Percentiles rank a stretch among this genome's conserved stretches.
phyloP scores from a whole-genome alignment of 2,329 filamentous ascomycete species.

The Fusarium succisae region DNA sequence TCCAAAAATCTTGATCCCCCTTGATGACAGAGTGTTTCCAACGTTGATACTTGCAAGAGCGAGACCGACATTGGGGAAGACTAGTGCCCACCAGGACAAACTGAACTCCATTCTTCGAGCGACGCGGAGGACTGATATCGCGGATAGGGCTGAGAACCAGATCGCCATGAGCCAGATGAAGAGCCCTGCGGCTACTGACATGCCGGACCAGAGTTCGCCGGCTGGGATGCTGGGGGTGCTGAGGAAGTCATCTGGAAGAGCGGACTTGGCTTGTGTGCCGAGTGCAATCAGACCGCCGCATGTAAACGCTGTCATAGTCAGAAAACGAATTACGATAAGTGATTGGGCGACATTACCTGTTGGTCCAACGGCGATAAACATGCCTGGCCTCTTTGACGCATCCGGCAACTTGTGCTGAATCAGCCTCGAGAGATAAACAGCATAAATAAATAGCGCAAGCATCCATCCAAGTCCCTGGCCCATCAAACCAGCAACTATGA shows the following conservation, averaged over 20 bases:
- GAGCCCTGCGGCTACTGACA: constrained; percentile 4
- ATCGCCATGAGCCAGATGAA: constrained; percentile 23
- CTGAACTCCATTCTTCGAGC: constrained; percentile 2
- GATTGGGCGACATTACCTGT: background rate
- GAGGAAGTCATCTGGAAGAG: constrained; percentile 1
- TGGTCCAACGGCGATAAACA: constrained; percentile 21
- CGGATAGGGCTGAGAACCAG: constrained; percentile 8
- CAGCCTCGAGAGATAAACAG: constrained; percentile 14
- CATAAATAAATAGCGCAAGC: constrained; percentile 21
- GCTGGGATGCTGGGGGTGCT: background rate
- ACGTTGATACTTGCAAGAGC: constrained; percentile 15
- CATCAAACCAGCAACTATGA: constrained; percentile 17
- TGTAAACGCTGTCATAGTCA: background rate
- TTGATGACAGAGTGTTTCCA: background rate
- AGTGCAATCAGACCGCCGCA: constrained; percentile 7
- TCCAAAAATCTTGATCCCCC: background rate
- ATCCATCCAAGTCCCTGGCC: constrained; percentile 18
- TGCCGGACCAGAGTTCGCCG: constrained; percentile 8
- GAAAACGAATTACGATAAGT: too few species aligned
- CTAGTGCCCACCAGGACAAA: constrained; percentile 11
- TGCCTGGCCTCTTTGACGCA: background rate
- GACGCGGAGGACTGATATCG: background rate
- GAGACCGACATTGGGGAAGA: constrained; percentile 19
- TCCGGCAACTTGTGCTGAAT: constrained; percentile 9
- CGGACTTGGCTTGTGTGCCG: constrained; percentile 4